phyloP scores from a whole-genome alignment of 202 grass and related monocot genomes.

The Panicum virgatum region DNA sequence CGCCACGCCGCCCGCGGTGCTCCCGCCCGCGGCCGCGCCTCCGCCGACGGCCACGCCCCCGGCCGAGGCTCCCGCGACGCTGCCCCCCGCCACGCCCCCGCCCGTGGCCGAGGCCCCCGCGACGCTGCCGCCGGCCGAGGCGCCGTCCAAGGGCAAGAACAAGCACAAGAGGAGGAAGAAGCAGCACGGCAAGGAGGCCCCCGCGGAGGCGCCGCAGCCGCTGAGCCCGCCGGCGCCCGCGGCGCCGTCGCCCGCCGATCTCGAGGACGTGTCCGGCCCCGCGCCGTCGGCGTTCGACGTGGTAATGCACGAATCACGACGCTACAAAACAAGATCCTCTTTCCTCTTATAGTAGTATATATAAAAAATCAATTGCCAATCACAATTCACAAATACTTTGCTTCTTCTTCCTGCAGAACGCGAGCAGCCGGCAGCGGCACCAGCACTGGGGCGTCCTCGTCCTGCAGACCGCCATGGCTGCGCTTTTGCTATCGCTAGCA shows the following conservation, averaged over 20 bases:
- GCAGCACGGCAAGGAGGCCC: conserved; percentile 53
- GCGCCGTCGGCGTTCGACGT: conserved; percentile 67
- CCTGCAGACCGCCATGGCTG: conserved; percentile 38
- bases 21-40: not conserved
- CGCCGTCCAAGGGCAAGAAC: conserved; percentile 62
- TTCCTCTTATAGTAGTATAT: too few relatives aligned
- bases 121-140: conserved; percentile 38
- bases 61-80: conserved; percentile 9
- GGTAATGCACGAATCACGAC: conserved; percentile 35
- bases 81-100: conserved; percentile 13
- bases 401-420: conserved; percentile 51
- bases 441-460: conserved; percentile 25
- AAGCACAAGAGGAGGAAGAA: conserved; percentile 68
- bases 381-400: not conserved
- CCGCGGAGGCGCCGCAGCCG: conserved; percentile 53
- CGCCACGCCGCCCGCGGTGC: not conserved
- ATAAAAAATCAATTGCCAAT: not conserved
- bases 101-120: conserved; percentile 26
- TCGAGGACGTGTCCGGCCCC: conserved; percentile 50
- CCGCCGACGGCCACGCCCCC: conserved; percentile 29
- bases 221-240: conserved; percentile 69
- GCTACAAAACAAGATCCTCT: not conserved
- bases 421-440: conserved; percentile 44
- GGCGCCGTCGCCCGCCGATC: conserved; percentile 52
- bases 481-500: conserved; percentile 50